phyloP scores from a whole-genome alignment of 495 filamentous ascomycete genomes.

The Talaromyces thailandensis region DNA sequence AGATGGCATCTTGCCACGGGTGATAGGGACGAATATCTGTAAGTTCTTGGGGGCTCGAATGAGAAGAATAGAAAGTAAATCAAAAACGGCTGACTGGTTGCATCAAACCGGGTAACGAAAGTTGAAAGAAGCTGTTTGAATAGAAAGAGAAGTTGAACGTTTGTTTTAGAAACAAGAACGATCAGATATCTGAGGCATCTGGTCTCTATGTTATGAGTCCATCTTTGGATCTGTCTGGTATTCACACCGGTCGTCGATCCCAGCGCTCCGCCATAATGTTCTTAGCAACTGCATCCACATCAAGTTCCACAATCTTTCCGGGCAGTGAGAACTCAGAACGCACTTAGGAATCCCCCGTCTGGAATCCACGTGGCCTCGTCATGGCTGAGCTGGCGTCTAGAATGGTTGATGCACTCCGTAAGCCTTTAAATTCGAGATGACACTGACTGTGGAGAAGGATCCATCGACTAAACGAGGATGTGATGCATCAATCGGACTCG shows the following conservation, averaged over 20 bases:
- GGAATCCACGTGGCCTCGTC: background rate
- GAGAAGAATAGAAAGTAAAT: background rate
- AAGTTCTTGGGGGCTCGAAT: background rate
- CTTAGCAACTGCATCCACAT: background rate
- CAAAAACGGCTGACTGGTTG: background rate
- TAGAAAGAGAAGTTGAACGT: background rate
- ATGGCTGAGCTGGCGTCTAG: slow-evolving; percentile 1
- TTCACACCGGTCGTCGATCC: background rate
- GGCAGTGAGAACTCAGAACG: background rate
- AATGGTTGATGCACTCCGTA: background rate
- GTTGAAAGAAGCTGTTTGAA: background rate
- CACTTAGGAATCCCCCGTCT: no score
- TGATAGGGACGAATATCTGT: background rate
- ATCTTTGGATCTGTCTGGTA: background rate
- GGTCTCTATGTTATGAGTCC: background rate
- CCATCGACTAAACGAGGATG: background rate
- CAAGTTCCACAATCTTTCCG: background rate
- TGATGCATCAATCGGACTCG: background rate
- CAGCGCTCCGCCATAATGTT: background rate
- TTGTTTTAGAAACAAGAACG: background rate
- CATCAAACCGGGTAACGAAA: background rate
- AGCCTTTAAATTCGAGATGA: background rate
- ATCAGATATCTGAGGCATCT: background rate
- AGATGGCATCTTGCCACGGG: background rate
- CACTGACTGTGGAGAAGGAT: background rate